phyloP scores from a whole-genome alignment of 768 basidiomycete species.

The Pleurotus tuber-regium region DNA sequence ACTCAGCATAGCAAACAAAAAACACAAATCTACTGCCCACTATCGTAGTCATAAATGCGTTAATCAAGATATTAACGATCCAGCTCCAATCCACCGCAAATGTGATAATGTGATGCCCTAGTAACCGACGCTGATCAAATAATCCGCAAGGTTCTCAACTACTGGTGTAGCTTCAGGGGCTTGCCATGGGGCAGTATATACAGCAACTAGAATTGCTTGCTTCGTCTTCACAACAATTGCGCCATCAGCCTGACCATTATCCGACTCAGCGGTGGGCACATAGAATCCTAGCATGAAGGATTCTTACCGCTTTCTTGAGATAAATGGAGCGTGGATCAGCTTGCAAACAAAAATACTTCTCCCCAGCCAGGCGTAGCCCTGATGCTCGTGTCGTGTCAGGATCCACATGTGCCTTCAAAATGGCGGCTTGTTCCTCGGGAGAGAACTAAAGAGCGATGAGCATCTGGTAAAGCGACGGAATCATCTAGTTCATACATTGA shows the following conservation, averaged over 20 bases:
- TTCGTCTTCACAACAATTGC: slow-evolving; percentile 74
- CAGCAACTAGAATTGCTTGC: slow-evolving; percentile 80
- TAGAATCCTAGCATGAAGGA: background rate
- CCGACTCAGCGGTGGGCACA: slow-evolving; percentile 2
- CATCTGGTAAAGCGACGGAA: background rate
- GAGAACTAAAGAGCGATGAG: slow-evolving; percentile 46
- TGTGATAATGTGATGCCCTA: too few species aligned
- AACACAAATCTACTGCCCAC: too few species aligned
- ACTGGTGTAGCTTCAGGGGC: slow-evolving; percentile 62
- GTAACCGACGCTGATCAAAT: slow-evolving; percentile 60
- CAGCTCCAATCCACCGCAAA: too few species aligned
- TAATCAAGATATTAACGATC: too few species aligned
- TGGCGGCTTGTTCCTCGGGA: slow-evolving; percentile 58
- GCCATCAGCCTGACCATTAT: slow-evolving; percentile 62
- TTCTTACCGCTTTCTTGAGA: slow-evolving; percentile 73
- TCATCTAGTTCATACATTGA: slow-evolving; percentile 42
- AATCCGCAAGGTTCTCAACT: slow-evolving; percentile 74
- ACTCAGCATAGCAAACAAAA: too few species aligned
- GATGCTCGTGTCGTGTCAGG: slow-evolving; percentile 38
- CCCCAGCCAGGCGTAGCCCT: slow-evolving; percentile 63
- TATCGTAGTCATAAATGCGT: too few species aligned
- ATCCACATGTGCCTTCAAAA: slow-evolving; percentile 47
- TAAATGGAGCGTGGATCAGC: slow-evolving; percentile 56
- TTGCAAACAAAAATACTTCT: slow-evolving; percentile 69
- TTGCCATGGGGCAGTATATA: slow-evolving; percentile 66